phyloP scores from a whole-genome alignment of 208 protist species.

The Naegleria lovaniensis region DNA sequence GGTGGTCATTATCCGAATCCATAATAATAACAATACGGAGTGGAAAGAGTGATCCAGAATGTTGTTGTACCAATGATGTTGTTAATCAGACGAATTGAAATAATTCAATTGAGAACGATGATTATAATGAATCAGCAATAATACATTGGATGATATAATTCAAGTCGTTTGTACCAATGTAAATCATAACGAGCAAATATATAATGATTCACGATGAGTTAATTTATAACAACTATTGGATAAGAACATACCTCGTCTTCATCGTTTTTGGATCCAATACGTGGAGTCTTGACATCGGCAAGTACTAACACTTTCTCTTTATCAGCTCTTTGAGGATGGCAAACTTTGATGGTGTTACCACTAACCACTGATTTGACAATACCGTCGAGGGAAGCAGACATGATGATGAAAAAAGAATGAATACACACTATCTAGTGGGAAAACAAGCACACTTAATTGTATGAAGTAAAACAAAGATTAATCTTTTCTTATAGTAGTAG shows the following conservation, averaged over 20 bases:
- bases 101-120: too few relatives aligned
- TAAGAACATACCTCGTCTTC: background rate
- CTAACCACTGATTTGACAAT: constrained; percentile 4
- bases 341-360: constrained; percentile 22
- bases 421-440: background rate
- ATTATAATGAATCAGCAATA: background rate
- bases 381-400: background rate
- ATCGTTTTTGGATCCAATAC: background rate
- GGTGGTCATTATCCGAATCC: too few relatives aligned
- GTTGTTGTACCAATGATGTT: too few relatives aligned
- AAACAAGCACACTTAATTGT: background rate
- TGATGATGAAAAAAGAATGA: too few relatives aligned
- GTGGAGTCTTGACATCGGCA: constrained; percentile 11
- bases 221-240: too few relatives aligned
- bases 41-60: too few relatives aligned
- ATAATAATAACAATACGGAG: too few relatives aligned
- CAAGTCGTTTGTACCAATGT: too few relatives aligned
- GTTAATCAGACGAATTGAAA: too few relatives aligned
- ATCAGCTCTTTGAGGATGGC: background rate
- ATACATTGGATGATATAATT: background rate
- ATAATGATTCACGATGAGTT: too few relatives aligned
- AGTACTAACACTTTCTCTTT: background rate
- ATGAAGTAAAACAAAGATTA: background rate
- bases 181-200: too few relatives aligned
- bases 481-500: too few relatives aligned